Conservation (phyloP, 768 basidiomycete genomes). For the Sporobolomyces pararoseus region DNA sequence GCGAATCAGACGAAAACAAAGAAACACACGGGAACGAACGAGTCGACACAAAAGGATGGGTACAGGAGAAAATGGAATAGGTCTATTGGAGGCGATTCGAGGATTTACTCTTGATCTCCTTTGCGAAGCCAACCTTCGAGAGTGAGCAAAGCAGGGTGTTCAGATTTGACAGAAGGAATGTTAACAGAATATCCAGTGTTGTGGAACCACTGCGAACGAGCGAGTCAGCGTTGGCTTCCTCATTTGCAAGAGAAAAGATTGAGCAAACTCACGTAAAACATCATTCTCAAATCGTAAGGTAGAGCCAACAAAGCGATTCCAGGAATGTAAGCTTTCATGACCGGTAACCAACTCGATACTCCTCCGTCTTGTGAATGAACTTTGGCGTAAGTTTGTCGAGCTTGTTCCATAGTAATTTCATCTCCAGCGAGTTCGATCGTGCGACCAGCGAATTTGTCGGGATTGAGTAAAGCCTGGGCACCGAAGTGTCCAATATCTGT, state of each 20-base stretch:
- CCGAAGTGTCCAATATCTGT: conserved; percentile 30
- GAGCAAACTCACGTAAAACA: conserved; percentile 3
- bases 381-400: conserved; percentile 21
- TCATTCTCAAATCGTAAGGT: conserved; percentile 18
- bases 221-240: background rate
- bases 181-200: conserved; percentile 37
- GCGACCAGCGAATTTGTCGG: conserved; percentile 27
- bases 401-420: conserved; percentile 35
- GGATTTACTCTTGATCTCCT: conserved; percentile 1
- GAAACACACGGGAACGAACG: too few species aligned
- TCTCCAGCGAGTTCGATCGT: conserved; percentile 39
- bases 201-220: conserved; percentile 5
- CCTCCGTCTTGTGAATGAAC: conserved; percentile 35
- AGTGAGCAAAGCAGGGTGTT: conserved; percentile 37
- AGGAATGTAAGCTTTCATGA: conserved; percentile 17
- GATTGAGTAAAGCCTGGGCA: conserved; percentile 43
- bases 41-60: too few species aligned
- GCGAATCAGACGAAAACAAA: too few species aligned
- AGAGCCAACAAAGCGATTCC: background rate
- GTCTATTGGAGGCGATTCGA: too few species aligned
- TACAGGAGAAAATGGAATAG: too few species aligned
- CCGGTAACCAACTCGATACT: conserved; percentile 24
- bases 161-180: conserved; percentile 26
- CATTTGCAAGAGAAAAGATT: background rate
- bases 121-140: conserved; percentile 42